Evolutionary conservation across 2,329 filamentous ascomycete genomes (phyloP), one percentile per base, ranked within the genome.

Genomic region (Ceratocystis albifundus): DNA sequence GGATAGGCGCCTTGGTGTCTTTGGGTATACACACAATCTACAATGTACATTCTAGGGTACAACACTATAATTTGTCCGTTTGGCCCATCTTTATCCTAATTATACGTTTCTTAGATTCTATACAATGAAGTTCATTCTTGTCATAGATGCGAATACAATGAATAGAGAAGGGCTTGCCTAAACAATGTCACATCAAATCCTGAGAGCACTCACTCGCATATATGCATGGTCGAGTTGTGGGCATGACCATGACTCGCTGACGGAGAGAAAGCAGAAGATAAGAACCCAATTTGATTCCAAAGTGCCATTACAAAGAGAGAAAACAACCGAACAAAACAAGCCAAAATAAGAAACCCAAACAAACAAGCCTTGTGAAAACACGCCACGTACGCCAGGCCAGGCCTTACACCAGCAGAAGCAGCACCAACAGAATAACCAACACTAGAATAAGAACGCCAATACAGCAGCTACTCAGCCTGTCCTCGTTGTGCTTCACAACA

Each of bases 401-500:
- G 30, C 3, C 28, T 44, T 76, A 88, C 71, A 88, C 72, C 59
- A 88, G 76, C 71, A 88, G 72, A 55, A 97, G 79, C 71, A 99
- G 77, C 69, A 97, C 83, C 72, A 99, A 80, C 71, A 99, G 77
- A 32, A 99, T 77, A 67, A 97, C 90, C 70, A 97, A 80, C 46
- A 96, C 89, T 69, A 94, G 84, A 68, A 97, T 96, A 71, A 97
- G 81, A 22, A 95, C 78, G 3, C 81, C 89, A 71, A 99, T 96
- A 75, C 92, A 97, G 78, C 90, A 96, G 75, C 90, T 90, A 71
- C 90, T 96, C 78, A 78, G 80, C 72, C 80, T 79, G 83, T 96
- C 94, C 81, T 99, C 94, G 75, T 96, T 97, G 77, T 87, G 84
- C 75, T 86, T 84, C 72, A 96, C 89, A 67, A 99, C 87, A 75